Conservation (phyloP, 176 grass and related monocot species). For the Musa itinerans region DNA sequence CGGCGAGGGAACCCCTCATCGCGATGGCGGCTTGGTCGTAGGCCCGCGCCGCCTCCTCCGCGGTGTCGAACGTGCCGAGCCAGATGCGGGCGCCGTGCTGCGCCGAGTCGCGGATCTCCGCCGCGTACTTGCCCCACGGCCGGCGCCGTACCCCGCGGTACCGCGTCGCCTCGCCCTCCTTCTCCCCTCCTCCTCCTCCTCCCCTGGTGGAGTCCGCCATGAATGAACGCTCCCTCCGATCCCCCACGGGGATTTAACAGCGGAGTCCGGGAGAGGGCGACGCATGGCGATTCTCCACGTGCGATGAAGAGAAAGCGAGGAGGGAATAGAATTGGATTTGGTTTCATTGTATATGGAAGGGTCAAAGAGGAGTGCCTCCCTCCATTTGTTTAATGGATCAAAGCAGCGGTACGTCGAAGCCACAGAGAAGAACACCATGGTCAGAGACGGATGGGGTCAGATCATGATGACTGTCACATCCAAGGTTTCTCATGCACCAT, state of each 20-base stretch:
- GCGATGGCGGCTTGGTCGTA: slow-evolving; percentile 79
- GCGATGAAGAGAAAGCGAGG: background rate
- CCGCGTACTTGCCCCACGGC: slow-evolving; percentile 88
- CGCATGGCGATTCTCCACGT: background rate
- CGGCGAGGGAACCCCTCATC: slow-evolving; percentile 71
- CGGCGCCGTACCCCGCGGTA: slow-evolving; percentile 81
- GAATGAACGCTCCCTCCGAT: background rate
- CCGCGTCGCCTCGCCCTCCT: slow-evolving; percentile 7
- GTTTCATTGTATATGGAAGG: background rate
- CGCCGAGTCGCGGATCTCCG: slow-evolving; percentile 85
- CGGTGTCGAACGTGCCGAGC: slow-evolving; percentile 90
- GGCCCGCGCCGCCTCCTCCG: slow-evolving; percentile 60
- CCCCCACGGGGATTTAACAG: background rate
- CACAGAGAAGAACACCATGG: too few species aligned
- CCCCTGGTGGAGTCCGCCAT: background rate
- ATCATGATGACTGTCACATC: too few species aligned
- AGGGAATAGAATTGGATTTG: background rate
- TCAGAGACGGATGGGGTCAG: too few species aligned
- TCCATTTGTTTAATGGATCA: too few species aligned
- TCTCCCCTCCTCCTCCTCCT: background rate
- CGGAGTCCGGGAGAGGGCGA: background rate
- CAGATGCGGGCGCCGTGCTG: slow-evolving; percentile 66
- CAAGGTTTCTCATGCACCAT: too few species aligned
- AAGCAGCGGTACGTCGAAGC: too few species aligned
- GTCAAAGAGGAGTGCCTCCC: too few species aligned